phyloP scores from a whole-genome alignment of 495 filamentous ascomycete species.

The Penicillium chermesinum region DNA sequence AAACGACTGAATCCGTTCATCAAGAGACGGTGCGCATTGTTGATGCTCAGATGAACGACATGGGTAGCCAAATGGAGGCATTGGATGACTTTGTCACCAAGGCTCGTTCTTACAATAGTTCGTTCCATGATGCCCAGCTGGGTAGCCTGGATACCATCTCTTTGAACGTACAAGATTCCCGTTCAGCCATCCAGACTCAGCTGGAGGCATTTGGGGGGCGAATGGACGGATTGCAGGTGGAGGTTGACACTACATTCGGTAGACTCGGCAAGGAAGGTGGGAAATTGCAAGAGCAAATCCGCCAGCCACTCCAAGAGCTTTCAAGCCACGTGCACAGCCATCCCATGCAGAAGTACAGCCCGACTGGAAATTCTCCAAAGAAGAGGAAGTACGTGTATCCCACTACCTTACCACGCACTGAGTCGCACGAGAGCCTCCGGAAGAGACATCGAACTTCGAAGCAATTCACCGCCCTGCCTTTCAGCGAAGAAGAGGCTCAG shows the following conservation, averaged over 20 bases:
- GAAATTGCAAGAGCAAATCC: slow-evolving; percentile 54
- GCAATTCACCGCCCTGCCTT: slow-evolving; percentile 33
- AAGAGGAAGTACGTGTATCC: slow-evolving; percentile 73
- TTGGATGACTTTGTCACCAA: slow-evolving; percentile 87
- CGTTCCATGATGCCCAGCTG: slow-evolving; percentile 63
- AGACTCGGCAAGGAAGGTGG: slow-evolving; percentile 51
- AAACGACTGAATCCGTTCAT: slow-evolving; percentile 79
- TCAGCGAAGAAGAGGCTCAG: slow-evolving; percentile 23
- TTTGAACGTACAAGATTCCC: slow-evolving; percentile 62
- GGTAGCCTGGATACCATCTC: slow-evolving; percentile 57
- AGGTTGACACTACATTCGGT: slow-evolving; percentile 53
- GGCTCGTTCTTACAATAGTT: slow-evolving; percentile 74
- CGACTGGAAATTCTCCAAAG: slow-evolving; percentile 81
- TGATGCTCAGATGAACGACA: slow-evolving; percentile 78
- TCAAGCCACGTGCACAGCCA: slow-evolving; percentile 56
- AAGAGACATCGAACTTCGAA: slow-evolving; percentile 48
- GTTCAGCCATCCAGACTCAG: slow-evolving; percentile 59
- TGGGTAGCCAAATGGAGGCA: slow-evolving; percentile 79
- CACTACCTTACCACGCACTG: slow-evolving; percentile 69
- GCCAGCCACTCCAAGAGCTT: slow-evolving; percentile 64
- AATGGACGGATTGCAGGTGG: slow-evolving; percentile 56
- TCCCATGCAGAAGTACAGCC: slow-evolving; percentile 66
- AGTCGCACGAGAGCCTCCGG: slow-evolving; percentile 61
- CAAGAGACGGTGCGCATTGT: slow-evolving; percentile 89
- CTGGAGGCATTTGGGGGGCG: slow-evolving; percentile 57